Evolutionary conservation across 192 early-diverging fungal genomes (phyloP).

Genomic region (Haplosporangium gracile): DNA sequence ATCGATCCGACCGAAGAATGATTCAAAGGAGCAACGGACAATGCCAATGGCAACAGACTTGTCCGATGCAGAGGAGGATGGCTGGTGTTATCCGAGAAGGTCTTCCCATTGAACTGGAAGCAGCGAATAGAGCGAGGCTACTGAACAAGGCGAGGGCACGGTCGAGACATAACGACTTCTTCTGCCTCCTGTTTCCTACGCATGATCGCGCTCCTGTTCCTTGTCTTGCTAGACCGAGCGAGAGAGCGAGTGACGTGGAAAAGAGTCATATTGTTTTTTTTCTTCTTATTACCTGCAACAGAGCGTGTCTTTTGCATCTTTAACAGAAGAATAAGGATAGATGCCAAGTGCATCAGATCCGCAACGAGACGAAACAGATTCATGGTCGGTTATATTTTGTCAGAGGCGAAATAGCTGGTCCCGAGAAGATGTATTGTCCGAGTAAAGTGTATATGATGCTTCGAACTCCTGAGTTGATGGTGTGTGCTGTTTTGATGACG

Average conservation of each 20-base stretch:
- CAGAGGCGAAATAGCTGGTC: not conserved
- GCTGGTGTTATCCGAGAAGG: no score
- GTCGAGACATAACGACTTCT: not conserved
- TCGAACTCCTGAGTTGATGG: not conserved
- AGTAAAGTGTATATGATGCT: not conserved
- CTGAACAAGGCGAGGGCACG: not conserved
- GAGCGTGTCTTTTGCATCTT: constrained; percentile 94
- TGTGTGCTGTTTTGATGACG: not conserved
- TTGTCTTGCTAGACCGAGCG: not conserved
- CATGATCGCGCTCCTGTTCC: not conserved
- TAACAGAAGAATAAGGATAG: constrained; percentile 92
- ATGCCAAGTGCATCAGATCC: constrained; percentile 95
- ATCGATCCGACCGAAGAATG: not conserved
- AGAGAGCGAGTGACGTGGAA: not conserved
- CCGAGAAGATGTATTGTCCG: not conserved
- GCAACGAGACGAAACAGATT: constrained; percentile 93
- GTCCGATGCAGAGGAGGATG: no score
- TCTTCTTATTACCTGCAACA: constrained; percentile 73
- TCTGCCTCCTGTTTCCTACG: not conserved
- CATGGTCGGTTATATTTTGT: constrained; percentile 65
- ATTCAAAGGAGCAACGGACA: no score
- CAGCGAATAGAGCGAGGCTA: not conserved
- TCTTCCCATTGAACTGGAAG: not conserved
- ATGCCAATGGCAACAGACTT: no score
- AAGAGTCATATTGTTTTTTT: not conserved